Conservation (phyloP, 345 rosid species). For the Rhodomyrtus tomentosa region DNA sequence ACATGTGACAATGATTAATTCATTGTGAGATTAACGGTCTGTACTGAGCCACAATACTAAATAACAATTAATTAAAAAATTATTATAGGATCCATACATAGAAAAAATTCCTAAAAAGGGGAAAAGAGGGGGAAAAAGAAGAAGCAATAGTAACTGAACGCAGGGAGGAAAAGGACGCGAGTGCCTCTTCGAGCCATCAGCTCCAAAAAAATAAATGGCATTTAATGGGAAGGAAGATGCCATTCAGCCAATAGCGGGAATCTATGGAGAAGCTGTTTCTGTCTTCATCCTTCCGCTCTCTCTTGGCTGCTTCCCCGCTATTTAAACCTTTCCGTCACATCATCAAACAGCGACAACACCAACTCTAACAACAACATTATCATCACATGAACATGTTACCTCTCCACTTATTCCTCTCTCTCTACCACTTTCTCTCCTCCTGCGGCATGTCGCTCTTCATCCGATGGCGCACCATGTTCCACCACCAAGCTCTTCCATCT, state of each 20-base stretch:
- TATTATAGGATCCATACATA: too few species aligned
- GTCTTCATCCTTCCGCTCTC: constrained; percentile 16
- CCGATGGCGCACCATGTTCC: neutral
- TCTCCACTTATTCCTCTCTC: neutral
- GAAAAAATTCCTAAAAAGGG: too few species aligned
- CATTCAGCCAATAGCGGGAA: constrained; percentile 31
- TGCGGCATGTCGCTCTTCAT: neutral
- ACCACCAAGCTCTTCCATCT: neutral
- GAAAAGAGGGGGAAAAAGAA: too few species aligned
- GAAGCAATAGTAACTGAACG: too few species aligned
- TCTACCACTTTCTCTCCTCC: constrained; percentile 4
- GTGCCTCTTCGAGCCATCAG: too few species aligned
- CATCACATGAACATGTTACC: neutral
- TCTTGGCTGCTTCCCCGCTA: neutral
- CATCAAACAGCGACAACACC: neutral
- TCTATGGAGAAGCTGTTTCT: constrained; percentile 28
- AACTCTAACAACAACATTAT: neutral
- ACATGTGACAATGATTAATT: too few species aligned
- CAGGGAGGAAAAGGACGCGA: too few species aligned
- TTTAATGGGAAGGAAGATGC: constrained; percentile 8
- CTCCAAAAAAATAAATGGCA: too few species aligned
- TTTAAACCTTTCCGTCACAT: neutral
- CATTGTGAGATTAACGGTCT: too few species aligned
- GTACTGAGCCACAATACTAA: too few species aligned
- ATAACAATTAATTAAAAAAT: too few species aligned